Percentiles rank a stretch among this genome's conserved stretches.
Conservation (phyloP, 106 monocot genomes). For the Dendrobium catenatum region DNA sequence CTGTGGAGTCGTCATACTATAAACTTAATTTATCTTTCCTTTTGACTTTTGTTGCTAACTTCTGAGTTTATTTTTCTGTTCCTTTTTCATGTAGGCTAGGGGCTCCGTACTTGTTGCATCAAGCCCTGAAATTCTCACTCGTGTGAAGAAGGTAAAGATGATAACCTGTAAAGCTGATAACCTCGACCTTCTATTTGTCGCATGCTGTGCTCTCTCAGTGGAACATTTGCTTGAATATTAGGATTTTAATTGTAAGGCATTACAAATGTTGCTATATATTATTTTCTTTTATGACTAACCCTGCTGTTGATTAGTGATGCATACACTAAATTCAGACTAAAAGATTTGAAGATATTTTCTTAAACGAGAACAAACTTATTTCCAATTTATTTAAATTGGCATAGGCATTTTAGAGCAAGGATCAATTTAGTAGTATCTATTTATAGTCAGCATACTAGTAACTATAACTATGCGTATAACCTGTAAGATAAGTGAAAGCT, state of each 20-base stretch:
- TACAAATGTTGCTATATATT: neutral
- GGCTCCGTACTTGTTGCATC: conserved; percentile 92
- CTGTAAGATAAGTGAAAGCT: neutral
- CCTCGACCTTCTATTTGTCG: neutral
- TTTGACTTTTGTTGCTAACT: neutral
- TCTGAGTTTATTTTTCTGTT: neutral
- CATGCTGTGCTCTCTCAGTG: neutral
- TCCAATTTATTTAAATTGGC: neutral
- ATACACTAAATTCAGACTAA: neutral
- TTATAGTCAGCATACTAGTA: neutral
- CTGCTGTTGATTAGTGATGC: neutral
- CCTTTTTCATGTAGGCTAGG: conserved; percentile 41
- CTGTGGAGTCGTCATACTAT: neutral
- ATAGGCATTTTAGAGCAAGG: neutral
- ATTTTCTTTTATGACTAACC: neutral
- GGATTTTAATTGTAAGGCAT: neutral
- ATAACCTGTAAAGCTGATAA: conserved; percentile 21
- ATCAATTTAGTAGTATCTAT: neutral
- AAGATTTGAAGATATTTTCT: neutral
- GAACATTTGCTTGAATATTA: neutral
- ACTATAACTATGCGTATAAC: neutral
- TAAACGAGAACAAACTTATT: neutral
- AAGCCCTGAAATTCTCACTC: conserved; percentile 95
- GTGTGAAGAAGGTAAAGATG: conserved; percentile 50
- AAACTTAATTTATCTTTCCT: neutral